Base-by-base conservation (phyloP, 78 protist genomes). In the Bigelowiella natans region DNA sequence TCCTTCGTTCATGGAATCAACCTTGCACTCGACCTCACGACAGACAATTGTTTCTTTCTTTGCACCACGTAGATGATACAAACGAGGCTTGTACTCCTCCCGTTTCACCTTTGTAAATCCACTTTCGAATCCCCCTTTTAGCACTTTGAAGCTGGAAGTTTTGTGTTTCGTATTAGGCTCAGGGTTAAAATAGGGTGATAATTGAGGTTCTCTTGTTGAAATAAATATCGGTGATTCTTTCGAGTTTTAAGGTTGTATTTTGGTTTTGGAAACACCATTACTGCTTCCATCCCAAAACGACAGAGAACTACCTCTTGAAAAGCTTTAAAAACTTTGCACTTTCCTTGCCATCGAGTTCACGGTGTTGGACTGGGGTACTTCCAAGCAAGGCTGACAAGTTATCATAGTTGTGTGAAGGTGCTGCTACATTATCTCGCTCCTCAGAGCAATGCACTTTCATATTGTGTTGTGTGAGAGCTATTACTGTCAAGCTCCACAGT, bases 401-500 rank as follows among this genome's bases (percentile, higher is more conserved):
- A n/a, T n/a, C n/a, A n/a, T n/a, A n/a, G n/a, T n/a, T n/a, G n/a
- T n/a, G n/a, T n/a, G n/a, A n/a, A n/a, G n/a, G n/a, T n/a, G n/a
- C n/a, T n/a, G n/a, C n/a, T n/a, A n/a, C n/a, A n/a, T n/a, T n/a
- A n/a, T n/a, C n/a, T n/a, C n/a, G n/a, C n/a, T n/a, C n/a, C n/a
- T n/a, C n/a, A n/a, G n/a, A n/a, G n/a, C n/a, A n/a, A n/a, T n/a
- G n/a, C n/a, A n/a, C n/a, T n/a, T n/a, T n/a, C n/a, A n/a, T n/a
- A n/a, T n/a, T n/a, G n/a, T n/a, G n/a, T n/a, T n/a, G n/a, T n/a
- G n/a, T n/a, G n/a, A n/a, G n/a, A n/a, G n/a, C n/a, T n/a, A n/a
- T n/a, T 51, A 51, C 73, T 93, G 83, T 94, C 97, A 0, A 96
- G 91, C 92, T 95, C 97, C 84, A 95, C 95, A 0, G 97, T 93